Base-by-base conservation (phyloP, 176 grass and related monocot species). In the Oryza longistaminata region DNA sequence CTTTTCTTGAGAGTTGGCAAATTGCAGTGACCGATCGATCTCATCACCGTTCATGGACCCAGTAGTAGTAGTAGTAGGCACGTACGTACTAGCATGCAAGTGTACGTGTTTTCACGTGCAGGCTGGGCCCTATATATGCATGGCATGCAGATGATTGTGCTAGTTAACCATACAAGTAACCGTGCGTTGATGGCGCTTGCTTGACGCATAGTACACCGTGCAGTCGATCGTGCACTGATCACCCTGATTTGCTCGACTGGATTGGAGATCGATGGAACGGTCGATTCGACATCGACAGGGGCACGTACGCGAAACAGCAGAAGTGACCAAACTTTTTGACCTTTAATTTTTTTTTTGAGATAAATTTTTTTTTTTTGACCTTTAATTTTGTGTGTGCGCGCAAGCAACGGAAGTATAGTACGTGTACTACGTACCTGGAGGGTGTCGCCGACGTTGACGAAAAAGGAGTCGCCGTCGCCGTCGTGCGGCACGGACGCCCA, bases 401-500 rank as follows among this genome's bases (percentile, higher is more conserved):
- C 3, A n/a, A 15, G 25, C 25, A n/a, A 42, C 22, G 60, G 44
- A 50, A 35, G 34, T 35, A 43, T 35, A 43, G 11, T 9, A 61
- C 27, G 72, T 26, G 12, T 44, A 34, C 62, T 66, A 44, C 13
- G 35, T 76, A 97, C 95, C 95, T 97, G 95, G 3, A 97, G 82
- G 2, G 92, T 81, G 81, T 97, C 95, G 53, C 88, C 95, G 73
- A 97, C 92, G 81, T 97, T 97, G 75, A 97, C 31, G 81, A 95
- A 97, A 87, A 97, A 95, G 74, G 88, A 80, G 75, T 87, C 89
- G 2, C 69, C 75, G 75, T 87, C 89, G 2, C 69, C 75, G 83
- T 97, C 95, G 67, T 92, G 91, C 49, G 92, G 92, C 24, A 95
- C 95, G 53, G 95, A 71, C 2, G 92, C 82, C 95, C 95, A 97